These are phyloP conservation scores for Neofusicoccum kwambonambiense DNA, from an alignment of 2,329 filamentous ascomycete species.

Conservation along the genomic window DNA sequence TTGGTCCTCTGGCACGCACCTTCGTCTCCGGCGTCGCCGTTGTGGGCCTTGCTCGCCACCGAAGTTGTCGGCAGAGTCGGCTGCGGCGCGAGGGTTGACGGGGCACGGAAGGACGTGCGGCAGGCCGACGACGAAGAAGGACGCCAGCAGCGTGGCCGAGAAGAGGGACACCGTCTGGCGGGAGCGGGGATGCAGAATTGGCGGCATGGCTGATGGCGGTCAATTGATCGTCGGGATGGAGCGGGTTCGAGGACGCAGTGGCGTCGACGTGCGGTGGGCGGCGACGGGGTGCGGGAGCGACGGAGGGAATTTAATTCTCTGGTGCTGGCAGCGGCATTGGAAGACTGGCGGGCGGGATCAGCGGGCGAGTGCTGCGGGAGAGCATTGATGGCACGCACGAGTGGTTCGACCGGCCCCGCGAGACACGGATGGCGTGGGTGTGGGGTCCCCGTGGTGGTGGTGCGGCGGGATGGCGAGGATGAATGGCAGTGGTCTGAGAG, in stretches of 20 bases:
- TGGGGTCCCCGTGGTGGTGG: conserved; percentile 3
- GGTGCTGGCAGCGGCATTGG: conserved; percentile 1
- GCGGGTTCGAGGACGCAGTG: conserved; percentile 89
- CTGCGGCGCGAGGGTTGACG: conserved; percentile 69
- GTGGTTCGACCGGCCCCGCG: background rate
- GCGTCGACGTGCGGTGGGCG: conserved; percentile 62
- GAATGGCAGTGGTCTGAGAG: conserved; percentile 3
- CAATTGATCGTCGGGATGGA: background rate
- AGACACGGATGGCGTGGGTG: background rate
- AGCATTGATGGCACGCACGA: background rate
- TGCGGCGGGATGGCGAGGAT: background rate
- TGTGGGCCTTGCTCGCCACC: conserved; percentile 31
- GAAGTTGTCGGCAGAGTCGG: conserved; percentile 39
- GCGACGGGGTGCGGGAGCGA: background rate
- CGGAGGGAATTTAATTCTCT: background rate
- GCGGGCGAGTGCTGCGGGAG: background rate
- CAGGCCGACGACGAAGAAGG: conserved; percentile 86
- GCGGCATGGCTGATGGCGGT: conserved; percentile 60
- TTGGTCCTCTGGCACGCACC: conserved; percentile 27
- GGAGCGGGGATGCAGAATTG: conserved; percentile 86
- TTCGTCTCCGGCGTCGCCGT: conserved; percentile 35
- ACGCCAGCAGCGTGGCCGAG: conserved; percentile 83
- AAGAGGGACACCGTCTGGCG: conserved; percentile 93
- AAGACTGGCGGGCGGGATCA: background rate
- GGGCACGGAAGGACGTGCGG: conserved; percentile 92